Conservation (phyloP, 768 basidiomycete species). For the Peribolospora kevripleyi region DNA sequence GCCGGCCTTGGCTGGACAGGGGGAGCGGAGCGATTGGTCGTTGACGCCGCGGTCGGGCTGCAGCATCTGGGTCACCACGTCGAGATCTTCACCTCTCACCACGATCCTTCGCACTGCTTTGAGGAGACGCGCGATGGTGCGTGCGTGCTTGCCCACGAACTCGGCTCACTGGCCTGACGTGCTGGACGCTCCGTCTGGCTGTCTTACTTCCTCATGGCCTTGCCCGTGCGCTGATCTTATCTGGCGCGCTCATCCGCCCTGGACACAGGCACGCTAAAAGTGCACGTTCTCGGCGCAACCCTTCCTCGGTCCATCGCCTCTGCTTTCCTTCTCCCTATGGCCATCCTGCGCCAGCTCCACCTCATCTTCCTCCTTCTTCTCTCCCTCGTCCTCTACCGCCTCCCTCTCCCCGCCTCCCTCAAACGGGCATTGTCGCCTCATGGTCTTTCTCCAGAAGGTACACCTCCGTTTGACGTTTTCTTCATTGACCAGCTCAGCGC, state of each 20-base stretch:
- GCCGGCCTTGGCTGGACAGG: slow-evolving; percentile 26
- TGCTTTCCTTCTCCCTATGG: slow-evolving; percentile 67
- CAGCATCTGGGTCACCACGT: slow-evolving; percentile 63
- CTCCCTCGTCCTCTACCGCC: slow-evolving; percentile 12
- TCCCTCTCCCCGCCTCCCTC: slow-evolving; percentile 17
- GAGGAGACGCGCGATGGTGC: slow-evolving; percentile 78
- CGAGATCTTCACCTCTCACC: slow-evolving; percentile 77
- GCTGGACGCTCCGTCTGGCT: neutral
- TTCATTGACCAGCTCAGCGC: slow-evolving; percentile 90
- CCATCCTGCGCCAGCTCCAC: slow-evolving; percentile 69
- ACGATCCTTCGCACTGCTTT: slow-evolving; percentile 67
- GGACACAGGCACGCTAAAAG: slow-evolving; percentile 43
- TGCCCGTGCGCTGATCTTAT: neutral
- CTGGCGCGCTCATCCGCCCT: neutral
- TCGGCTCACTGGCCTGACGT: neutral
- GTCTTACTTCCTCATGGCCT: neutral
- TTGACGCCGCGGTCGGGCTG: slow-evolving; percentile 77
- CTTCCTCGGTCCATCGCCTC: slow-evolving; percentile 59
- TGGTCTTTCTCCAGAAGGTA: slow-evolving; percentile 10
- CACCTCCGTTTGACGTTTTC: slow-evolving; percentile 39
- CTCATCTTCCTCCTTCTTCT: slow-evolving; percentile 41
- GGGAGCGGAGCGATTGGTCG: slow-evolving; percentile 81
- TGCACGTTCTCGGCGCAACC: slow-evolving; percentile 44
- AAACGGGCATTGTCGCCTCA: neutral
- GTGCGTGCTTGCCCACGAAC: slow-evolving; percentile 7